Percentiles rank a stretch among this genome's conserved stretches.
Evolutionary conservation across 176 grass and related monocot species (phyloP).

Genomic region (Coix lacrymajobi): DNA sequence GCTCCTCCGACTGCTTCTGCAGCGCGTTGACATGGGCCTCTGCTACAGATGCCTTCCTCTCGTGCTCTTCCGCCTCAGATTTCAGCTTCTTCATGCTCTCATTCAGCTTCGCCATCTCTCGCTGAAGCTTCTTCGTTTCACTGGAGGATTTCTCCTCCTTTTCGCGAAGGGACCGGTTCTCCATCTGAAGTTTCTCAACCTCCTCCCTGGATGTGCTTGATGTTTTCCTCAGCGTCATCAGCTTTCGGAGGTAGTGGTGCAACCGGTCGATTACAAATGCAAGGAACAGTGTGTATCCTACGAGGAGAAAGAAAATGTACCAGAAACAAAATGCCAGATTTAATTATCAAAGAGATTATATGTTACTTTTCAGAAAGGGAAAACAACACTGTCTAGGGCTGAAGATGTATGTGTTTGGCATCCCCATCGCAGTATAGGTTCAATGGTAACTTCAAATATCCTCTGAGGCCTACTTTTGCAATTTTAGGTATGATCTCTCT

Average conservation of each 20-base stretch:
- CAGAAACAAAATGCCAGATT: not conserved
- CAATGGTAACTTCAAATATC: not conserved
- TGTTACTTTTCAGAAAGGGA: not conserved
- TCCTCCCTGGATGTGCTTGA: slow-evolving; percentile 58
- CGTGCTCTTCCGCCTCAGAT: slow-evolving; percentile 40
- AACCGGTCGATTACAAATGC: slow-evolving; percentile 75
- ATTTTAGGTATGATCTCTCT: not conserved
- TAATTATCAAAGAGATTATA: not conserved
- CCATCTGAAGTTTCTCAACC: slow-evolving; percentile 68
- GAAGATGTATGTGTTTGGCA: not conserved
- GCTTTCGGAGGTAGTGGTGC: slow-evolving; percentile 76
- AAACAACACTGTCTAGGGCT: not conserved
- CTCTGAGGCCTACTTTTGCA: not conserved
- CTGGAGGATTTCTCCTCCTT: slow-evolving; percentile 50
- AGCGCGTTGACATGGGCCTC: slow-evolving; percentile 71
- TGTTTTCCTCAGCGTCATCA: slow-evolving; percentile 52
- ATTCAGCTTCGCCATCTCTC: slow-evolving; percentile 42
- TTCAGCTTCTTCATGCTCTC: slow-evolving; percentile 71
- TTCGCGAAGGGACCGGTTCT: slow-evolving; percentile 47
- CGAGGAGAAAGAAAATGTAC: slow-evolving; percentile 9
- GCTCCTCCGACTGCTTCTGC: slow-evolving; percentile 76
- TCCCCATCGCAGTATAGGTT: not conserved
- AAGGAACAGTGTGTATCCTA: slow-evolving; percentile 78
- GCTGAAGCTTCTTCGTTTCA: slow-evolving; percentile 57
- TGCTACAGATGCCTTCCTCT: slow-evolving; percentile 39